Base-by-base conservation (phyloP, 257 asterid genomes). In the Ballota nigra region DNA sequence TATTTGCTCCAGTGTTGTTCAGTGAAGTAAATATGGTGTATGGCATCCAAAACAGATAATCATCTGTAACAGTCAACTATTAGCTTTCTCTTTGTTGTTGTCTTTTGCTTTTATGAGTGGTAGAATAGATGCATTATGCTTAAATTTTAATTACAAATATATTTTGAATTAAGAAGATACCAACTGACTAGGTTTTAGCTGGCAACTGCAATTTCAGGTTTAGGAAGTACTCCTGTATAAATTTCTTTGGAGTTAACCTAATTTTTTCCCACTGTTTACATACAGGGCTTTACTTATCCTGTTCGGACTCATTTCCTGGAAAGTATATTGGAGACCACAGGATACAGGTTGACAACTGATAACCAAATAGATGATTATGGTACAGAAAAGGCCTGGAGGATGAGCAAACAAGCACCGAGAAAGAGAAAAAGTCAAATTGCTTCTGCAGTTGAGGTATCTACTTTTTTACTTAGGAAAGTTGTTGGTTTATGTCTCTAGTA, bases 301-400 rank as follows among this genome's bases (percentile, higher is more conserved):
- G 97, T 94, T 40, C 84, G 22, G 75, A 84, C 87, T 62, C 88
- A 91, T 85, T 94, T 91, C 85, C 81, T 94, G 68, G 99, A 94
- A 85, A 70, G 71, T 82, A 80, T 94, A 76, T 83, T 94, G 86
- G 97, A 94, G 84, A 82, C 80, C 83, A 83, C 89, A 60, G 92
- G 96, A 76, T 94, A 94, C 78, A 89, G 80, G 73, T 83, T 94
- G 88, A 94, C 99, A 8, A 80, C 88, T 22, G 66, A 80, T 73
- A 94, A 94, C 82, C 99, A 94, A 69, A 77, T 94, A 79, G 99
- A 94, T 36, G 97, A 94, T 74, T 94, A 86, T 81, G 97, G 99
- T 68, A 73, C 66, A 31, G 97, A 91, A 69, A 94, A 81, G 78
- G 59, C 74, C 71, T 94, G 97, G 99, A 94, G 86, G 79, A 89